Conservation (phyloP, 2,329 filamentous ascomycete genomes). For the Fusarium chlamydosporum region DNA sequence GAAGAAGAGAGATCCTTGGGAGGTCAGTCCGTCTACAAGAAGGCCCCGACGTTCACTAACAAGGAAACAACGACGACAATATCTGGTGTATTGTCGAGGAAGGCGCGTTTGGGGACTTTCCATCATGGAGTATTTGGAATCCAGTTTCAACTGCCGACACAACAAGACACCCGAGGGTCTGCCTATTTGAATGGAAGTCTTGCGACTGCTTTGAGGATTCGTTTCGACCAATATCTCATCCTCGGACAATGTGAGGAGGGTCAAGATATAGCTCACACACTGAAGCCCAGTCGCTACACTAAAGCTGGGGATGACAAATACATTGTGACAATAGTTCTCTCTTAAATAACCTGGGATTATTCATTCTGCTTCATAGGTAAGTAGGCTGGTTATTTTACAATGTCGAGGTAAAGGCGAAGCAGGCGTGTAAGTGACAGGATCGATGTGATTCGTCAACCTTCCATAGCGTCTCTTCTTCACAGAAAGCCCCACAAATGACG, state of each 20-base stretch:
- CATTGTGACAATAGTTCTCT: too few species aligned
- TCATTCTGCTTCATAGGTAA: too few species aligned
- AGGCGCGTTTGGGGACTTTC: background rate
- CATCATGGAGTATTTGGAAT: background rate
- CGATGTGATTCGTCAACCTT: slow-evolving; percentile 40
- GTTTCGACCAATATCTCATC: background rate
- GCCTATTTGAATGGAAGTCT: background rate
- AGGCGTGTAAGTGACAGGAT: slow-evolving; percentile 32
- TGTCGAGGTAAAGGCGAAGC: background rate
- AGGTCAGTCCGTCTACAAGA: background rate
- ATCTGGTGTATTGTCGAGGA: background rate
- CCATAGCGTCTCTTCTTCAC: slow-evolving; percentile 23
- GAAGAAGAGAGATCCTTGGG: background rate
- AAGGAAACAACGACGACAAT: background rate
- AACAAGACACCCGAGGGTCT: background rate
- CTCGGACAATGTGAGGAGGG: background rate
- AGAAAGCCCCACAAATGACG: slow-evolving; percentile 43
- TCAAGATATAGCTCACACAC: background rate
- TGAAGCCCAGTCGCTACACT: background rate
- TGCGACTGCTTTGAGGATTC: background rate
- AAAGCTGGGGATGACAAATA: background rate
- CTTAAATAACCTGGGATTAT: too few species aligned
- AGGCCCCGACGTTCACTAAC: background rate
- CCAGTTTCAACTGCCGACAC: background rate
- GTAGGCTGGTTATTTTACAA: too few species aligned